Evolutionary conservation across 306 rosid species (phyloP).

Genomic region (Rosa rugosa): DNA sequence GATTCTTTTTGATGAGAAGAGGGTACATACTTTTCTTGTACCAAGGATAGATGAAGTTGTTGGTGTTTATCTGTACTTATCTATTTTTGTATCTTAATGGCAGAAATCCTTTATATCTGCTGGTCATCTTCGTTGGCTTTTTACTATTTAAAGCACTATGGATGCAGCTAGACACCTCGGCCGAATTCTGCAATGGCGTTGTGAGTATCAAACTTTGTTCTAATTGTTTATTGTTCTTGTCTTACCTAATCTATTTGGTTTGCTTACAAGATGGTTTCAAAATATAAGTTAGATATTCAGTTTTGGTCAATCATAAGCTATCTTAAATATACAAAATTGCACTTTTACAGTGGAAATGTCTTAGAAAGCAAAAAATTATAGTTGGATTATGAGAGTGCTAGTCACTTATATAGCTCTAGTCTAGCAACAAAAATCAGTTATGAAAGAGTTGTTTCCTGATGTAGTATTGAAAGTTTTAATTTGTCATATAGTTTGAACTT

Average conservation of each 20-base stretch:
- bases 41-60: constrained; percentile 15
- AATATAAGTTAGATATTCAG: neutral
- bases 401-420: neutral
- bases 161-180: constrained; percentile 75
- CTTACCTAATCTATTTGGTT: constrained; percentile 6
- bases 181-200: constrained; percentile 73
- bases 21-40: constrained; percentile 26
- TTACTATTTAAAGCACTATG: constrained; percentile 80
- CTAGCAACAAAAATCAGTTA: neutral
- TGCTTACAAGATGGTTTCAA: neutral
- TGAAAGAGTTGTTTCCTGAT: neutral
- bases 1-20: too few species aligned
- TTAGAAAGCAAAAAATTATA: neutral
- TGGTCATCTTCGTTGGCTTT: constrained; percentile 67
- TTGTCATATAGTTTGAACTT: too few species aligned
- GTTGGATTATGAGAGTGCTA: neutral
- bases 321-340: neutral
- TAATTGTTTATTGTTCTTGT: neutral
- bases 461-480: neutral
- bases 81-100: constrained; percentile 28
- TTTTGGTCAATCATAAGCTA: neutral
- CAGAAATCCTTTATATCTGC: constrained; percentile 25
- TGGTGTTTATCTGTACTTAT: constrained; percentile 25
- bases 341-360: neutral
- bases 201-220: constrained; percentile 53